phyloP scores from a whole-genome alignment of 2,329 filamentous ascomycete species.

The Microcyclosporella mali region DNA sequence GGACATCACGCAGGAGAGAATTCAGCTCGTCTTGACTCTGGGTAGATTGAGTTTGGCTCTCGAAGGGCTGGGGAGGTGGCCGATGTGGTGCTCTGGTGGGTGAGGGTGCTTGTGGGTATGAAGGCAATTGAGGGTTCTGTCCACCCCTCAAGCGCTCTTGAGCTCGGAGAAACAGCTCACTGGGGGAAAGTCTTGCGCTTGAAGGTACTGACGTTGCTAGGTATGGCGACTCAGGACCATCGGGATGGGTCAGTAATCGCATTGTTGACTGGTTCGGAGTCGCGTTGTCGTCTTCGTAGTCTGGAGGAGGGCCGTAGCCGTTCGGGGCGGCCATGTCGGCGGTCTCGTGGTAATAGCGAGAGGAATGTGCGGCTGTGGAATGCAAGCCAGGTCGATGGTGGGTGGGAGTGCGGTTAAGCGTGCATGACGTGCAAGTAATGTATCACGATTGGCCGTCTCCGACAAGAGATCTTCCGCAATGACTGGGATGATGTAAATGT shows the following conservation, averaged over 20 bases:
- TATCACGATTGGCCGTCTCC: too few species aligned
- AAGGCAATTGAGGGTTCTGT: constrained; percentile 8
- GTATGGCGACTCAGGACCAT: constrained; percentile 35
- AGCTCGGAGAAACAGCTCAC: constrained; percentile 28
- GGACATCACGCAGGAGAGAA: constrained; percentile 40
- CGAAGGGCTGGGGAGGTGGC: constrained; percentile 10
- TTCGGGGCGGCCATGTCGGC: constrained; percentile 21
- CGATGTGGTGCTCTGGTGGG: constrained; percentile 2
- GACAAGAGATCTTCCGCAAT: too few species aligned
- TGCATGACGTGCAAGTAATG: not conserved
- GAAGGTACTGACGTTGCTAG: constrained; percentile 18
- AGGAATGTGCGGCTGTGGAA: constrained; percentile 22
- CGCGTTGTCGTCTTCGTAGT: constrained; percentile 38
- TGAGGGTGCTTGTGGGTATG: constrained; percentile 1
- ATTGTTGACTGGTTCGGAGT: constrained; percentile 38
- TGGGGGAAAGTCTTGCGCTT: constrained; percentile 36
- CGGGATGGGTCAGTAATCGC: constrained; percentile 45
- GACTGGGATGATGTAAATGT: too few species aligned
- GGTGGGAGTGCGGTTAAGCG: not conserved
- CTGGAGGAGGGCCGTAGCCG: constrained; percentile 35
- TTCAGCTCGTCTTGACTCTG: constrained; percentile 34
- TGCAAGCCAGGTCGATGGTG: constrained; percentile 3
- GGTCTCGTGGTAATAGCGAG: constrained; percentile 13
- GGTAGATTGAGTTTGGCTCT: constrained; percentile 12
- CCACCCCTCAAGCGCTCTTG: constrained; percentile 21